These are phyloP conservation scores for Luzula sylvatica DNA, from an alignment of 176 grass and related monocot genomes.

Conservation along the genomic window DNA sequence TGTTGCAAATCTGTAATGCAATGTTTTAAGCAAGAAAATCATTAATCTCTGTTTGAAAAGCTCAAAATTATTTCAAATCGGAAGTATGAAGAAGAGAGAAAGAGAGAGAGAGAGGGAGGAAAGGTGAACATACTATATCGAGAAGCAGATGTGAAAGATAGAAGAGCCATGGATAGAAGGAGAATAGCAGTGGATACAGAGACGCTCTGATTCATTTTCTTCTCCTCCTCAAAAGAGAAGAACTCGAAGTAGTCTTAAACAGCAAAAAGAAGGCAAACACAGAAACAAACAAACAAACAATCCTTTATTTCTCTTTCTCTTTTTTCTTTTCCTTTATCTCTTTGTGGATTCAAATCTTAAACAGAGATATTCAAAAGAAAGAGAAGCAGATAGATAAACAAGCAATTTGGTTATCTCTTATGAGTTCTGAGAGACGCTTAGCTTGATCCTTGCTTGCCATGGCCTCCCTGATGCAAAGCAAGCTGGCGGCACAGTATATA, in stretches of 20 bases:
- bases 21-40: slow-evolving; percentile 2
- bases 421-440: slow-evolving; percentile 16
- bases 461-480: background rate
- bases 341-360: background rate
- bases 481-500: slow-evolving; percentile 15
- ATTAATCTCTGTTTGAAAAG: slow-evolving; percentile 1
- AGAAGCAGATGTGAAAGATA: slow-evolving; percentile 16
- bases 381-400: no score
- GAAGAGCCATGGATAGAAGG: slow-evolving; percentile 9
- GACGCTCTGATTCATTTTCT: slow-evolving; percentile 7
- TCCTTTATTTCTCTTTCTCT: background rate
- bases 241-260: background rate
- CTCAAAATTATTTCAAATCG: background rate
- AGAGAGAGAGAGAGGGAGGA: background rate
- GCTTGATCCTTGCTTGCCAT: slow-evolving; percentile 7
- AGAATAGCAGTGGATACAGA: slow-evolving; percentile 15
- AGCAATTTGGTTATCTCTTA: background rate
- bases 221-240: slow-evolving; percentile 12
- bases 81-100: background rate
- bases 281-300: no score
- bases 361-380: background rate
- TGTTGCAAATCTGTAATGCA: slow-evolving; percentile 10
- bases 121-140: background rate
- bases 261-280: background rate
- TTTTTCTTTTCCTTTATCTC: background rate